These are phyloP conservation scores for Gaultheria prostrata DNA, from an alignment of 148 eudicot genomes.

Conservation along the genomic window DNA sequence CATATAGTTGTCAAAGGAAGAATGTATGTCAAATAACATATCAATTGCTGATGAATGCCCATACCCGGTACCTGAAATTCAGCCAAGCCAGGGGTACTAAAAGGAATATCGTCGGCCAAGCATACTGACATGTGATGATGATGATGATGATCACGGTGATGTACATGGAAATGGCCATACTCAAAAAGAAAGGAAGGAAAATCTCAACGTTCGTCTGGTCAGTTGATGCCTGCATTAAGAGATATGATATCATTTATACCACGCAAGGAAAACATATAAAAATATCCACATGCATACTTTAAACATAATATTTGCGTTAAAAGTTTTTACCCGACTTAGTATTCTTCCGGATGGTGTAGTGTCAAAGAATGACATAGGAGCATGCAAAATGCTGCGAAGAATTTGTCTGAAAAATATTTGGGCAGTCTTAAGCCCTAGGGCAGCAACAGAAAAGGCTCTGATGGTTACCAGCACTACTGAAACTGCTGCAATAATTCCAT, in stretches of 20 bases:
- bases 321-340: constrained; percentile 72
- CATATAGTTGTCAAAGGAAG: neutral
- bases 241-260: neutral
- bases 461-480: constrained; percentile 45
- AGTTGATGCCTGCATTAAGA: constrained; percentile 69
- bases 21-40: neutral
- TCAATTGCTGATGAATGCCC: neutral
- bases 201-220: constrained; percentile 84
- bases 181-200: constrained; percentile 66
- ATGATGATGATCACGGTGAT: constrained; percentile 69
- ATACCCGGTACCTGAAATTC: constrained; percentile 89
- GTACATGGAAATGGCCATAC: constrained; percentile 57
- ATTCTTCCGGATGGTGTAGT: constrained; percentile 98
- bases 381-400: constrained; percentile 70
- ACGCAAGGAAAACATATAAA: no score
- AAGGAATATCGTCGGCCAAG: constrained; percentile 89
- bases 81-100: constrained; percentile 87
- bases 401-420: constrained; percentile 62
- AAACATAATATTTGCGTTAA: neutral
- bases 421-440: constrained; percentile 74
- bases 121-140: constrained; percentile 82
- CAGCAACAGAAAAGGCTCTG: constrained; percentile 43
- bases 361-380: constrained; percentile 98
- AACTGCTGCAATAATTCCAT: constrained; percentile 52
- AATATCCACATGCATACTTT: neutral